These are phyloP conservation scores for Phoma sp. DNA, from an alignment of 2,329 filamentous ascomycete genomes.

Conservation along the genomic window DNA sequence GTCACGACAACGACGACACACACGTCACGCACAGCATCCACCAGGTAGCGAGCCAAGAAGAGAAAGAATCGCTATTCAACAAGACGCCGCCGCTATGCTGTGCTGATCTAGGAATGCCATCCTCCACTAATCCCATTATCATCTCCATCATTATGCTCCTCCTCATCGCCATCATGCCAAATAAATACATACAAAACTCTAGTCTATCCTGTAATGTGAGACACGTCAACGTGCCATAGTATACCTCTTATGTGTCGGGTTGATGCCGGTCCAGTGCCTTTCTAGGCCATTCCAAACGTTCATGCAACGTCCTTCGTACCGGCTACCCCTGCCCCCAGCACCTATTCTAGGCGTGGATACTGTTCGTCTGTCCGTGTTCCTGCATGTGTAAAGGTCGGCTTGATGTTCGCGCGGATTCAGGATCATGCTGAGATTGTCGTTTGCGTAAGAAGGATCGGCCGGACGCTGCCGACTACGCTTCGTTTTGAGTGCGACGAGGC, in stretches of 20 bases:
- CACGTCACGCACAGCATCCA: background rate
- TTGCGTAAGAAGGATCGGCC: slow-evolving; percentile 3
- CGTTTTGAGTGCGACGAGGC: slow-evolving; percentile 5
- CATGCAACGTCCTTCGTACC: slow-evolving; percentile 40
- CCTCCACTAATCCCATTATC: slow-evolving; percentile 4
- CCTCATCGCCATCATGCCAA: slow-evolving; percentile 4
- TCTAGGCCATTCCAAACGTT: slow-evolving; percentile 37
- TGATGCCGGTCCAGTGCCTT: slow-evolving; percentile 21
- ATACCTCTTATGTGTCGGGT: slow-evolving; percentile 14
- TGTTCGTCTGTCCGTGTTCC: slow-evolving; percentile 9
- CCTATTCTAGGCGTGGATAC: slow-evolving; percentile 27
- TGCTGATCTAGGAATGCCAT: slow-evolving; percentile 1
- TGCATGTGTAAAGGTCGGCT: background rate
- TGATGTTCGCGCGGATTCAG: slow-evolving; percentile 2
- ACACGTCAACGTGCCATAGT: slow-evolving; percentile 14
- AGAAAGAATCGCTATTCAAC: slow-evolving; percentile 8
- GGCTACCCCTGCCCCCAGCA: slow-evolving; percentile 26
- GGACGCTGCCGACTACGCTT: slow-evolving; percentile 12
- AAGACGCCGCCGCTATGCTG: slow-evolving; percentile 19
- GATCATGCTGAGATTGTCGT: background rate
- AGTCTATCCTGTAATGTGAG: slow-evolving; percentile 21
- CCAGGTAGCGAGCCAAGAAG: slow-evolving; percentile 4
- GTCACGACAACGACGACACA: background rate
- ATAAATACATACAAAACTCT: slow-evolving; percentile 14
- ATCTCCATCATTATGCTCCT: slow-evolving; percentile 6